Evolutionary conservation across 164 flowering plant genomes (phyloP).

Genomic region (Tetracentron sinense): DNA sequence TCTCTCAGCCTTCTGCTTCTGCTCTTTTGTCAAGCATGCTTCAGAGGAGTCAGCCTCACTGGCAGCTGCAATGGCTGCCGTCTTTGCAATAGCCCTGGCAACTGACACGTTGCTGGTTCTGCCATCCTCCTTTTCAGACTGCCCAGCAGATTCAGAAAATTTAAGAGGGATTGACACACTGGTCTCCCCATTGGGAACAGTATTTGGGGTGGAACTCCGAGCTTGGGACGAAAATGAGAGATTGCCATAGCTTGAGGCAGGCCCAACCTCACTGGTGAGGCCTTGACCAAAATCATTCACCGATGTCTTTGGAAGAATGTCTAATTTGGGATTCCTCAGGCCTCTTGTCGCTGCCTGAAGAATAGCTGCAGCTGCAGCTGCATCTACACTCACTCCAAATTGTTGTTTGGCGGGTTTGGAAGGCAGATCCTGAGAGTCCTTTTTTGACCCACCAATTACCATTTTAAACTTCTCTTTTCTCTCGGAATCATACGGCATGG

Average conservation of each 20-base stretch:
- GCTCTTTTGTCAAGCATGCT: conserved; percentile 61
- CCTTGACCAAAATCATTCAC: conserved; percentile 26
- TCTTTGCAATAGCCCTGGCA: conserved; percentile 52
- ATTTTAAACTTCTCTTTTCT: conserved; percentile 88
- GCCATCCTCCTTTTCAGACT: conserved; percentile 4
- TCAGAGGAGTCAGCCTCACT: conserved; percentile 73
- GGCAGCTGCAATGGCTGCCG: conserved; percentile 57
- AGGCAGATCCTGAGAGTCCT: conserved; percentile 52
- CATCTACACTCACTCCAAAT: conserved; percentile 50
- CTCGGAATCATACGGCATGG: conserved; percentile 50
- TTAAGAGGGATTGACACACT: conserved; percentile 29
- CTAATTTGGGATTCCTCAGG: conserved; percentile 46
- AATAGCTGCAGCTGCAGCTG: conserved; percentile 73
- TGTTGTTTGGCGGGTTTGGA: conserved; percentile 39
- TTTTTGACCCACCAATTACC: conserved; percentile 76
- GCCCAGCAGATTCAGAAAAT: conserved; percentile 1
- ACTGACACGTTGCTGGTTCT: conserved; percentile 15
- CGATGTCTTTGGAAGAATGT: conserved; percentile 33
- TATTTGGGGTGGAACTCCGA: conserved; percentile 23
- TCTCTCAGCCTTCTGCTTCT: conserved; percentile 86
- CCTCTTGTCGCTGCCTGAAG: conserved; percentile 93
- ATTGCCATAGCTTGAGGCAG: conserved; percentile 26
- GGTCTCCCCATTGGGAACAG: conserved; percentile 23
- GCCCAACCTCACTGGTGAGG: conserved; percentile 31
- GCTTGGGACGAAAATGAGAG: conserved; percentile 23